Conservation (phyloP, 2,329 filamentous ascomycete species). For the Trichoderma citrinoviride region DNA sequence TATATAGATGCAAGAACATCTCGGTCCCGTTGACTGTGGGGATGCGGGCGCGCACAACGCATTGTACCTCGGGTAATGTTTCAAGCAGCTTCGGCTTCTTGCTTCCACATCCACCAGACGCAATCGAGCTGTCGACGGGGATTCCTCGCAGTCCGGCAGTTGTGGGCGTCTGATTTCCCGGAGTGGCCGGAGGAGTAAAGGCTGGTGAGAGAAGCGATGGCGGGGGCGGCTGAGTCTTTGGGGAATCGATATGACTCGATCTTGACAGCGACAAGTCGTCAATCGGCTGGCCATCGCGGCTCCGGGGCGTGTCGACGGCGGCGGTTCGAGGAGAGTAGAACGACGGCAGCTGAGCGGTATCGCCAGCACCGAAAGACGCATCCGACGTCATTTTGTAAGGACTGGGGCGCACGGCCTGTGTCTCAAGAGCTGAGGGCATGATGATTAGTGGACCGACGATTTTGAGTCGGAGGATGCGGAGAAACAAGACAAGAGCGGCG, state of each 20-base stretch:
- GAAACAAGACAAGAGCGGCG: not conserved
- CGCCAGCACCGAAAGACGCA: constrained; percentile 16
- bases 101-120: constrained; percentile 57
- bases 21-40: constrained; percentile 88
- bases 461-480: not conserved
- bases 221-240: constrained; percentile 39
- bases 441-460: not conserved
- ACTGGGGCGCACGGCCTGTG: constrained; percentile 11
- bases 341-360: constrained; percentile 42
- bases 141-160: constrained; percentile 48
- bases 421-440: constrained; percentile 18
- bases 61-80: constrained; percentile 80
- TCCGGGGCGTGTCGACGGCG: constrained; percentile 27
- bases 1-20: constrained; percentile 96
- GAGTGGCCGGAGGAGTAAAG: constrained; percentile 71
- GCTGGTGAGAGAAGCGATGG: constrained; percentile 81
- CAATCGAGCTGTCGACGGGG: constrained; percentile 58
- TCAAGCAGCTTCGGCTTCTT: constrained; percentile 71
- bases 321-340: constrained; percentile 47
- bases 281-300: constrained; percentile 30
- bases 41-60: constrained; percentile 90
- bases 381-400: constrained; percentile 10
- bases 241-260: constrained; percentile 26
- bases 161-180: constrained; percentile 55
- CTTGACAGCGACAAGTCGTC: constrained; percentile 39